phyloP scores from a whole-genome alignment of 352 stramenopile genomes.

The Pythium chondricola region DNA sequence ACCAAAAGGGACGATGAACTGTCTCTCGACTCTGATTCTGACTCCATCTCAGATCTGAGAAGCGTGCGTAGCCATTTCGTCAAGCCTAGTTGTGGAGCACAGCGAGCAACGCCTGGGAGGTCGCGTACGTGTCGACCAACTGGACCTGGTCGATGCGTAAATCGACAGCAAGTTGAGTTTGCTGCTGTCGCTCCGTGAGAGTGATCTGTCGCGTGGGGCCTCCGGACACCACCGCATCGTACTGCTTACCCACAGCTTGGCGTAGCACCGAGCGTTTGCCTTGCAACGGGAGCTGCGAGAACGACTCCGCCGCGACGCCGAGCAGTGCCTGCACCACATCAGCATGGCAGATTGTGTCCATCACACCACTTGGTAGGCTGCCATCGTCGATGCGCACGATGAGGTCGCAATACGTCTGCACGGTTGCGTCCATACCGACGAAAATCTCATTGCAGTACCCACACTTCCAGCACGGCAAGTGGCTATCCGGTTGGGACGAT shows the following conservation, averaged over 20 bases:
- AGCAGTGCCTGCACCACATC: slow-evolving; percentile 36
- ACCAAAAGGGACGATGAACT: neutral
- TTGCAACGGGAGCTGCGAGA: slow-evolving; percentile 35
- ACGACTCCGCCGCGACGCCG: slow-evolving; percentile 33
- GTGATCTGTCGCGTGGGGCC: slow-evolving; percentile 22
- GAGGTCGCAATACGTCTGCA: slow-evolving; percentile 39
- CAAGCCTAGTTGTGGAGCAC: slow-evolving; percentile 5
- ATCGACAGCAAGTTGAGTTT: neutral
- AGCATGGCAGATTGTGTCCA: slow-evolving; percentile 37
- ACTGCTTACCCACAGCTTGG: slow-evolving; percentile 24
- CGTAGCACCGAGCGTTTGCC: slow-evolving; percentile 31
- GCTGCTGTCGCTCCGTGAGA: neutral
- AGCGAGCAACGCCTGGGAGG: slow-evolving; percentile 6
- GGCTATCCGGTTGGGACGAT: neutral
- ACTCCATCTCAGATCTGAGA: too few relatives aligned
- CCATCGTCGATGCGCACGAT: slow-evolving; percentile 37
- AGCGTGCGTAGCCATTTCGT: too few relatives aligned
- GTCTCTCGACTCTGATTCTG: neutral
- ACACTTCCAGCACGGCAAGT: slow-evolving; percentile 36
- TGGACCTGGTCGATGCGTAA: slow-evolving; percentile 16
- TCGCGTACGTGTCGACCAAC: slow-evolving; percentile 8
- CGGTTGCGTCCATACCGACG: slow-evolving; percentile 35
- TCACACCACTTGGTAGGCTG: slow-evolving; percentile 4
- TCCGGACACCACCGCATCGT: slow-evolving; percentile 37
- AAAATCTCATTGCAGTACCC: slow-evolving; percentile 52